These are phyloP conservation scores for Aschersonia sp. DNA, from an alignment of 2,329 filamentous ascomycete species.

Conservation along the genomic window DNA sequence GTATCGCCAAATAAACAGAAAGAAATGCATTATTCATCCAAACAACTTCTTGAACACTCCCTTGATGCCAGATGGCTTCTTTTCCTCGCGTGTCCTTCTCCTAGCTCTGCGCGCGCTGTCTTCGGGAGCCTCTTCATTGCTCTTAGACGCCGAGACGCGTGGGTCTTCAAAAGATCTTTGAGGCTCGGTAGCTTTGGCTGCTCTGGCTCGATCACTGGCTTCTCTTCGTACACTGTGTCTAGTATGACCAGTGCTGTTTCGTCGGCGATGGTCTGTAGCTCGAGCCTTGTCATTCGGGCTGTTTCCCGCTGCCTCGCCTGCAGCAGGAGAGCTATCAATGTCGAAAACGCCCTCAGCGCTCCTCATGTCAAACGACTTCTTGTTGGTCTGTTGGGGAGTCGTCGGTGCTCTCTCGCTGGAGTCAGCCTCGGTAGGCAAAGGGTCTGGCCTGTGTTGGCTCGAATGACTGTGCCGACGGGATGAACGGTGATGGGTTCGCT, in stretches of 20 bases:
- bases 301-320: conserved; percentile 8
- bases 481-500: conserved; percentile 19
- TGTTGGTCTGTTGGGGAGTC: conserved; percentile 11
- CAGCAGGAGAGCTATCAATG: conserved; percentile 10
- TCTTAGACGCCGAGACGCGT: conserved; percentile 1
- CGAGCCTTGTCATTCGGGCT: not conserved
- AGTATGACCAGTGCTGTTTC: conserved; percentile 13
- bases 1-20: not conserved
- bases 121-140: conserved; percentile 8
- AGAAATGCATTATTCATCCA: conserved; percentile 1
- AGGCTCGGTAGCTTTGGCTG: conserved; percentile 10
- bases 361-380: conserved; percentile 27
- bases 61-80: conserved; percentile 18
- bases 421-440: conserved; percentile 12
- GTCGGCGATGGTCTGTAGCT: conserved; percentile 15
- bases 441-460: conserved; percentile 16
- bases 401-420: conserved; percentile 11
- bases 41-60: conserved; percentile 24
- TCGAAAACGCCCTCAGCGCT: conserved; percentile 19
- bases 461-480: conserved; percentile 28
- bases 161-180: conserved; percentile 5
- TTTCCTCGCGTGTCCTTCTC: conserved; percentile 16
- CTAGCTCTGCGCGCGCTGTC: conserved; percentile 19
- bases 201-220: conserved; percentile 12
- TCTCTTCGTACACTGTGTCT: conserved; percentile 12